Base-by-base conservation (phyloP, 371 early-diverging fungal genomes). In the Rhizopus sp. region DNA sequence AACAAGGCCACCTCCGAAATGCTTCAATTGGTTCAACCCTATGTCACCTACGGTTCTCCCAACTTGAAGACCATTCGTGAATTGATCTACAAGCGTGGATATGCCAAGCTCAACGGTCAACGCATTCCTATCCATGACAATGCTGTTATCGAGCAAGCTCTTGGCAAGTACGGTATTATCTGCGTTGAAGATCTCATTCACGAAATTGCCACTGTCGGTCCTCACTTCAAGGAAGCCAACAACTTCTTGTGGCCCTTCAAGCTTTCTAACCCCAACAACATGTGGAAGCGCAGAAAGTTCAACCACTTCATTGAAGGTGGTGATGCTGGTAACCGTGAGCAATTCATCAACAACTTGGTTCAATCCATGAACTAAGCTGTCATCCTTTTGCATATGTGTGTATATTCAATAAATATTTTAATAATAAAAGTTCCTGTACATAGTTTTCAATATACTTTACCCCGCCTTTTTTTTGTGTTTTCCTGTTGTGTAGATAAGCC, bases 221-320 rank as follows among this genome's bases (percentile, higher is more conserved):
- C 98, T 58, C 79, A 97, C 90, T 79, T 79, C 68, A 76, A 74
- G 75, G 66, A 74, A 70, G 99, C 94, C 75, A 94, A 92, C 89
- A 95, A 93, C 90, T 99, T 99, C 89, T 82, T 99, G 74, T 98
- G 98, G 96, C 96, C 99, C 73, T 98, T 99, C 93, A 94, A 94
- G 87, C 90, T 99, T 63, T 93, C 92, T 70, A 93, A 93, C 88
- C 99, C 99, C 71, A 96, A 83, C 70, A 97, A 97, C 73, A 98
- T 98, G 65, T 99, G 90, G 93, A 81, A 80, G 62, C 85, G 84
- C 56, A 95, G 96, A 88, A 99, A 99, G 90, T 84, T 90, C 64
- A 85, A 83, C 57, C 95, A 97, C 89, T 99, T 96, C 79, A 89
- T 98, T 59, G 93, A 98, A 82, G 99, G 99, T 75, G 99, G 99